Evolutionary conservation across 2,329 filamentous ascomycete genomes (phyloP), one percentile per base, ranked within the genome.

Genomic region (Aspergillus caelatus): DNA sequence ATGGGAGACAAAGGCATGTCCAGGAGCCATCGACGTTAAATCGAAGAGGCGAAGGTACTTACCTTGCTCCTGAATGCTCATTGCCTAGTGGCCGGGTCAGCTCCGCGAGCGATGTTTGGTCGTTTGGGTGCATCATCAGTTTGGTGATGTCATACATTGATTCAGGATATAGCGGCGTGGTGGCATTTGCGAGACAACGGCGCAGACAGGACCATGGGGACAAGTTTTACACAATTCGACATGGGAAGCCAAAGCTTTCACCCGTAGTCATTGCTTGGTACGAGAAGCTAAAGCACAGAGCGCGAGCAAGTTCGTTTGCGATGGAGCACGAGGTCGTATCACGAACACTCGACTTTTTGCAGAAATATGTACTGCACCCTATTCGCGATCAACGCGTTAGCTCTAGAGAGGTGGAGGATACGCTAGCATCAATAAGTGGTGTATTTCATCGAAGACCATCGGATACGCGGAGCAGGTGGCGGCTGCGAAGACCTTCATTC

Each of bases 51-150:
- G 74, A 76, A 46, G 78, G 78, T 1, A 79, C 75, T 1, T 81
- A 80, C 61, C 68, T 79, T 5, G 72, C 77, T 0, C 79, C 79
- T 3, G 79, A 81, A 61, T 70, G 67, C 9, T 58, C 66, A 16
- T 52, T 61, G 11, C 45, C 61, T 3, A 64, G 39, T 12, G 71
- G 69, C 10, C 74, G 64, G 12, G 77, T 80, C 69, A 75, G 71
- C 10, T 70, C 72, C 0, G 71, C 70, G 12, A 79, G 77, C 52
- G 79, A 81, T 65, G 72, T 81, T 0, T 81, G 79, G 79, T 78
- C 79, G 4, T 64, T 81, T 2, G 79, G 78, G 0, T 81, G 79
- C 61, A 74, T 81, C 1, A 67, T 80, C 3, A 80, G 77, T 36
- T 71, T 80, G 4, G 63, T 81, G 0, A 72, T 81, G 30, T 71